Evolutionary conservation across 805 yeast species (phyloP).

Genomic region (Kluyveromyces nonfermentans): DNA sequence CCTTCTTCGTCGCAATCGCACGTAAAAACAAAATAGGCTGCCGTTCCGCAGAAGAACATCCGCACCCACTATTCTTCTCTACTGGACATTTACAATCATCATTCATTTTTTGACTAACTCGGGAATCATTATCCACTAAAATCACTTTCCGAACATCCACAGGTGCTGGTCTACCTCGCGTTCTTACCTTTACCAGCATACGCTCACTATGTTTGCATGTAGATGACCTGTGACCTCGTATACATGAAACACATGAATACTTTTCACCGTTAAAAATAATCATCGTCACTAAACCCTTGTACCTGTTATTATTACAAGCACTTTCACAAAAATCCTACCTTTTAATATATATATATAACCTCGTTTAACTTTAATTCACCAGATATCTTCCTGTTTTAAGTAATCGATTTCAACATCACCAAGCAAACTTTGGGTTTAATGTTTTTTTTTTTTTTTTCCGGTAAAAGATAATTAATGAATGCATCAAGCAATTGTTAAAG

Average conservation of each 20-base stretch:
- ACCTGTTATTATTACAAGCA: too few relatives aligned
- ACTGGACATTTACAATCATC: slow-evolving; percentile 2
- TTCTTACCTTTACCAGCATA: slow-evolving; percentile 74
- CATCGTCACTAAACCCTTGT: too few relatives aligned
- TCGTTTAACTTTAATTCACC: too few relatives aligned
- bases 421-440: too few relatives aligned
- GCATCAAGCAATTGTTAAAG: too few relatives aligned
- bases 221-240: slow-evolving; percentile 86
- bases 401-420: too few relatives aligned
- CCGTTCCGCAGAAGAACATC: slow-evolving; percentile 18
- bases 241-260: slow-evolving; percentile 79
- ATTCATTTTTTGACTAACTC: slow-evolving; percentile 10
- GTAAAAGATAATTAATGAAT: too few relatives aligned
- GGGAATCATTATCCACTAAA: slow-evolving; percentile 24
- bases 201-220: slow-evolving; percentile 75
- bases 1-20: slow-evolving; percentile 21
- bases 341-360: too few relatives aligned
- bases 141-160: slow-evolving; percentile 31
- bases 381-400: too few relatives aligned
- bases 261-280: slow-evolving; percentile 70
- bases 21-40: slow-evolving; percentile 25
- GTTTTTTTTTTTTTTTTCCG: too few relatives aligned
- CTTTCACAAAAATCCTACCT: too few relatives aligned
- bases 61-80: slow-evolving; percentile 2
- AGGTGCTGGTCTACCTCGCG: slow-evolving; percentile 78